Evolutionary conservation across 768 basidiomycete genomes (phyloP).

Genomic region (Termitomyces sp.): DNA sequence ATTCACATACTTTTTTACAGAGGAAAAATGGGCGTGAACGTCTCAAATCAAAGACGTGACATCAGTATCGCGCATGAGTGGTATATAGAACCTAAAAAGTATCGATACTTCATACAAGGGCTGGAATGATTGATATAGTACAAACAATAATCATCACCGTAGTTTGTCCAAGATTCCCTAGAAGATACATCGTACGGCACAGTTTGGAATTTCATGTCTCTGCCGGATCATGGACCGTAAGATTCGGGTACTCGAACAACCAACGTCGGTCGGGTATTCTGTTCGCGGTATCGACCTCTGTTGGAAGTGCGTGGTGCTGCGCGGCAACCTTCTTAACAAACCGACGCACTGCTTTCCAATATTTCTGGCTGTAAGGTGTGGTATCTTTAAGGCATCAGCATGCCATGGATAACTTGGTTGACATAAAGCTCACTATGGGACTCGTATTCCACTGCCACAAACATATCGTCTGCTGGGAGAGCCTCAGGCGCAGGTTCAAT

Average conservation of each 20-base stretch:
- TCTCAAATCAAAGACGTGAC: background rate
- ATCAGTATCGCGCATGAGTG: background rate
- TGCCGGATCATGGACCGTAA: background rate
- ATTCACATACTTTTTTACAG: background rate
- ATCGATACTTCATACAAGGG: too few relatives aligned
- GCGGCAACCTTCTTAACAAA: background rate
- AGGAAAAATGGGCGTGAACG: too few relatives aligned
- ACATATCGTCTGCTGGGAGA: constrained; percentile 12
- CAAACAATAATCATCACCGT: background rate
- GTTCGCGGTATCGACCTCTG: background rate
- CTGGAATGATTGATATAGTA: background rate
- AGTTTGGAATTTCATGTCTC: background rate
- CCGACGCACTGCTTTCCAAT: background rate
- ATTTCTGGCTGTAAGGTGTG: background rate
- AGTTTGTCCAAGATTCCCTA: background rate
- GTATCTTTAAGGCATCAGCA: background rate
- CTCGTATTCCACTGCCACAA: constrained; percentile 30
- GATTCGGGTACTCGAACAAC: background rate
- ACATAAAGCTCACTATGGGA: constrained; percentile 28
- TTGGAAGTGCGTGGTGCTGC: background rate
- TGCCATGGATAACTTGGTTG: background rate
- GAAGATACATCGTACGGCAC: background rate
- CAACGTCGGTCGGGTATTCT: background rate
- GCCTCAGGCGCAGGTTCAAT: constrained; percentile 21
- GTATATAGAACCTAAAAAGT: too few relatives aligned